These are phyloP conservation scores for Rhynchospora tenuis DNA, from an alignment of 176 grass and related monocot species.

Conservation along the genomic window DNA sequence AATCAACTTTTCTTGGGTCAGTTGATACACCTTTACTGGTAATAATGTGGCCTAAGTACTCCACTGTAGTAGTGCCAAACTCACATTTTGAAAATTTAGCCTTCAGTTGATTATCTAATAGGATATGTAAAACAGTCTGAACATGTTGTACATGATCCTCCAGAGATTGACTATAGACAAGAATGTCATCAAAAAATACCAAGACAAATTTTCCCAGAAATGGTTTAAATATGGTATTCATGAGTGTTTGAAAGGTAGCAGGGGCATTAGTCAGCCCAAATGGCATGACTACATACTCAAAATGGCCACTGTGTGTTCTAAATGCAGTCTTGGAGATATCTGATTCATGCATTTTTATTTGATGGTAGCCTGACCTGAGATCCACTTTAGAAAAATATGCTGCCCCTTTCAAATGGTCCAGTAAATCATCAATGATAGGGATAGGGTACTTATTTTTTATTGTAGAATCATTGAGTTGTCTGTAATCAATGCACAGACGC, in stretches of 20 bases:
- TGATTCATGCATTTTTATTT: neutral
- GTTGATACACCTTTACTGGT: neutral
- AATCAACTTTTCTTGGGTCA: neutral
- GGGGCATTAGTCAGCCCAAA: neutral
- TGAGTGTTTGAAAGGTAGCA: too few relatives aligned
- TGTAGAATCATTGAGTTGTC: neutral
- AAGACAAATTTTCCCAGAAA: neutral
- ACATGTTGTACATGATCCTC: neutral
- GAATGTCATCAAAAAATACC: slow-evolving; percentile 9
- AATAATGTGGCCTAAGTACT: neutral
- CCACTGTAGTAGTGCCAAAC: neutral
- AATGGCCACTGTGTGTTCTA: too few relatives aligned
- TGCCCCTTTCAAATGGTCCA: neutral
- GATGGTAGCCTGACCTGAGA: neutral
- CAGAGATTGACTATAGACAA: neutral
- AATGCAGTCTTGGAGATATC: neutral
- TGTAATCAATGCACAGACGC: neutral
- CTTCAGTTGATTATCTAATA: neutral
- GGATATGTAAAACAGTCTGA: neutral
- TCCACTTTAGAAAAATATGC: neutral
- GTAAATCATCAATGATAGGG: neutral
- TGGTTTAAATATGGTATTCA: neutral
- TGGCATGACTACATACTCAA: neutral
- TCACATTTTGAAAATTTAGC: neutral
- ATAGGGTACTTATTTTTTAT: slow-evolving; percentile 2